Base-by-base conservation (phyloP, 2,329 filamentous ascomycete species). In the Dothideomycetidae sp. region DNA sequence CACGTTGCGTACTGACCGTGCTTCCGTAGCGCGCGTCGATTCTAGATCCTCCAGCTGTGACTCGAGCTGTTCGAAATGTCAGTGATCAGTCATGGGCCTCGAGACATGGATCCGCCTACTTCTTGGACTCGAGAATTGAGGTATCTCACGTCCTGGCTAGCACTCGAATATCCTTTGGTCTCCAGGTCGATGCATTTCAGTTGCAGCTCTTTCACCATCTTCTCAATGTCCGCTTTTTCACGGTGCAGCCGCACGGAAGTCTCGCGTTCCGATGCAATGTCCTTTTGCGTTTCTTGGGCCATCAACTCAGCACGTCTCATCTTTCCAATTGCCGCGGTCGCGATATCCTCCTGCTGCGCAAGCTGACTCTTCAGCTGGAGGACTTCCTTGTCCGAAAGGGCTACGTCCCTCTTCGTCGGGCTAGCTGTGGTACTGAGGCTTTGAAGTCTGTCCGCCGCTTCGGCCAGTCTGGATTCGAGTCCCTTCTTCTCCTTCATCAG, bases 121-220 rank as follows among this genome's bases (percentile, higher is more conserved):
- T 96, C 88, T 64, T 94, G 85, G 47, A 98, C 84, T 35, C 88
- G 75, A 53, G 85, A 88, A 60, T 94, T 82, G 51, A 96, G 62
- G 64, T 94, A 96, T 53, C 90, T 81, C 48, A 96, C 83, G 59
- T 96, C 88, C 51, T 93, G 84, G 57, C 86, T 93, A 15, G 82
- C 82, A 46, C 79, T 92, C 13, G 86, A 90, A 61, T 93, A 96
- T 37, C 86, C 85, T 66, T 96, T 96, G 30, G 90, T 96, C 63
- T 98, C 88, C 5, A 96, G 69, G 55, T 96, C 90, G 36, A 98
- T 79, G 39, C 93, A 74, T 53, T 77, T 77, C 37, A 96, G 72
- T 59, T 96, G 88, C 16, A 88, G 69, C 57, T 98, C 88, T 57
- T 86, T 93, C 35, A 93, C 67, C 38, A 73, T 75, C 66, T 93